Evolutionary conservation across 345 rosid genomes (phyloP).

Genomic region (Erodium maritimum): DNA sequence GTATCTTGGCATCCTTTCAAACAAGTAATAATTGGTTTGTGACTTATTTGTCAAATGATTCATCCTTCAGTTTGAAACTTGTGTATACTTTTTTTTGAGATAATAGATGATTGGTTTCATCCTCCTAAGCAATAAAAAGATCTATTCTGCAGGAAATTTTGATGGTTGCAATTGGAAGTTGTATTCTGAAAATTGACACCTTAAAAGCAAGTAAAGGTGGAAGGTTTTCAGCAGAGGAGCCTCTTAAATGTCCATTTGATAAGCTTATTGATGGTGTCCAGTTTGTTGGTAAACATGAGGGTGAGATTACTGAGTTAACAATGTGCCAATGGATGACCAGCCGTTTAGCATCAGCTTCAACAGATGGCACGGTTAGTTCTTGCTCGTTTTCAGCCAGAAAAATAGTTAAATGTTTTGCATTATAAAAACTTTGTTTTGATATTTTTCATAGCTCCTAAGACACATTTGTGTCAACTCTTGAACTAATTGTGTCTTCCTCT

Average conservation of each 20-base stretch:
- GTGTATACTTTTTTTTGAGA: background rate
- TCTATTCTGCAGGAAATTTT: slow-evolving; percentile 42
- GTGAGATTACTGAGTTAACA: slow-evolving; percentile 49
- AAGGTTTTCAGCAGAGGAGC: slow-evolving; percentile 41
- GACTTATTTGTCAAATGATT: too few species aligned
- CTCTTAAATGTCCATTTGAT: slow-evolving; percentile 40
- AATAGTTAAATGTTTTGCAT: background rate
- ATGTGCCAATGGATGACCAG: slow-evolving; percentile 78
- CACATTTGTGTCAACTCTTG: background rate
- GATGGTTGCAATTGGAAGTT: slow-evolving; percentile 54
- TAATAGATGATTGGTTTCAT: slow-evolving; percentile 1
- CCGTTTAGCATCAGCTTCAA: slow-evolving; percentile 64
- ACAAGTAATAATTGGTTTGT: slow-evolving; percentile 35
- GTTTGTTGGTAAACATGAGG: slow-evolving; percentile 64
- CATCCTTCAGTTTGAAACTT: background rate
- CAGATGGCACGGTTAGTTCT: slow-evolving; percentile 54
- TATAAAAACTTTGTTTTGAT: background rate
- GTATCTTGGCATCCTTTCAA: slow-evolving; percentile 79
- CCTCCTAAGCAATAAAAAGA: slow-evolving; percentile 1
- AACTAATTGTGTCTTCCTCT: background rate
- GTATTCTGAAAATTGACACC: slow-evolving; percentile 46
- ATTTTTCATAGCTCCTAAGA: background rate
- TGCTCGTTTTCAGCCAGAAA: background rate
- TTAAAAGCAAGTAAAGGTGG: slow-evolving; percentile 44
- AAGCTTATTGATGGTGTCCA: slow-evolving; percentile 60